These are phyloP conservation scores for Singerocomus inundabilis DNA, from an alignment of 1,284 basidiomycete genomes.

Conservation along the genomic window DNA sequence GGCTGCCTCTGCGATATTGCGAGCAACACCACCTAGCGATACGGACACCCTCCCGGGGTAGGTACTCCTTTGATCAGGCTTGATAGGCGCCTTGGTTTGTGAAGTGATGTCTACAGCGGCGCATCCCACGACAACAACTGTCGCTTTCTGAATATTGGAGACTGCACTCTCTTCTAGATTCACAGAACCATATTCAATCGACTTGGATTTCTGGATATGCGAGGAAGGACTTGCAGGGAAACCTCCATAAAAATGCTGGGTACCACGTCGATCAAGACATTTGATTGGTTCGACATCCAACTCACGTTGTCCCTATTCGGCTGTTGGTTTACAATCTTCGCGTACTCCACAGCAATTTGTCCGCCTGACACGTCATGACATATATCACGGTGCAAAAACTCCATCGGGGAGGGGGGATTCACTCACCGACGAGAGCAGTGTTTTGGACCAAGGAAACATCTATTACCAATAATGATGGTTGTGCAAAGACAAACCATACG, in stretches of 20 bases:
- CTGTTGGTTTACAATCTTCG: conserved; percentile 44
- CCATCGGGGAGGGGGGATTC: neutral
- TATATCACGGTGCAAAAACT: conserved; percentile 1
- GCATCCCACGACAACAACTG: conserved; percentile 74
- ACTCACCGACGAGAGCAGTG: conserved; percentile 81
- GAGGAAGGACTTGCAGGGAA: neutral
- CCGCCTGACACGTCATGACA: conserved; percentile 48
- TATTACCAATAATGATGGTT: conserved; percentile 26
- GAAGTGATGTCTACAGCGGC: conserved; percentile 88
- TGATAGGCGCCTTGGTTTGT: conserved; percentile 33
- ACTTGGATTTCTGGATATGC: neutral
- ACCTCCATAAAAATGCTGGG: conserved; percentile 15
- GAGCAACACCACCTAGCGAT: conserved; percentile 87
- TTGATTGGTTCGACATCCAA: neutral
- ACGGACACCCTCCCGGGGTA: conserved; percentile 74
- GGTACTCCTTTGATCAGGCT: conserved; percentile 60
- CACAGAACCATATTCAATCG: neutral
- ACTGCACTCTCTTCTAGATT: neutral
- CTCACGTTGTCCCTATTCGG: conserved; percentile 20
- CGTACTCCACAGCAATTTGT: conserved; percentile 79
- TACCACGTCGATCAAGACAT: conserved; percentile 2
- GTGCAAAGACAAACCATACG: neutral
- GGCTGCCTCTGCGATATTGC: conserved; percentile 92
- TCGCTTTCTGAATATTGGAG: conserved; percentile 18
- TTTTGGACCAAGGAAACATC: conserved; percentile 92